Percentiles rank a stretch among this genome's conserved stretches.
Evolutionary conservation across 768 basidiomycete species (phyloP).

Genomic region (Mycena maculata): DNA sequence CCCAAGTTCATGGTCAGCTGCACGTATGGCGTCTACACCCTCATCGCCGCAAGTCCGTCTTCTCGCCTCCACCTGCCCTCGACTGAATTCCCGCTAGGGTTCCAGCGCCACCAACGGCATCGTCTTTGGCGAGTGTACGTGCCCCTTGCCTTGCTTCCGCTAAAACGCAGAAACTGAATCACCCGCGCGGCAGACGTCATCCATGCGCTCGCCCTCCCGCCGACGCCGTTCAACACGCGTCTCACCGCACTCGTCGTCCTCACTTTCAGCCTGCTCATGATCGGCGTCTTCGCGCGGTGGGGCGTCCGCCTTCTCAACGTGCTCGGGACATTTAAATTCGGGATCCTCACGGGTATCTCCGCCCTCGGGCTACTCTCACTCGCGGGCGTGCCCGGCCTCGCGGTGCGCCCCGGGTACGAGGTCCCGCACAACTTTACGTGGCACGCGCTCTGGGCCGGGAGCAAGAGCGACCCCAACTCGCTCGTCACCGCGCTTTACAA

Average conservation of each 20-base stretch:
- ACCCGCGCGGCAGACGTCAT: conserved; percentile 44
- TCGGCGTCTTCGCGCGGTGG: conserved; percentile 60
- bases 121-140: conserved; percentile 70
- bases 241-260: conserved; percentile 50
- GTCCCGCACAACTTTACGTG: conserved; percentile 48
- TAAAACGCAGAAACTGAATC: background rate
- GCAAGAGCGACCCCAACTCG: conserved; percentile 58
- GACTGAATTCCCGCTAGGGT: conserved; percentile 5
- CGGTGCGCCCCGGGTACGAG: conserved; percentile 46
- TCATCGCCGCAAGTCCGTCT: conserved; percentile 53
- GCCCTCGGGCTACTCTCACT: conserved; percentile 58
- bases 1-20: conserved; percentile 69
- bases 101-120: conserved; percentile 49
- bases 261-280: conserved; percentile 50
- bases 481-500: conserved; percentile 63
- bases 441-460: conserved; percentile 52
- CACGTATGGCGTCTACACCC: conserved; percentile 63
- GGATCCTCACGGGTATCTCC: conserved; percentile 62
- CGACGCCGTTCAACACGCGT: conserved; percentile 34
- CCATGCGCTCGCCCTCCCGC: conserved; percentile 46
- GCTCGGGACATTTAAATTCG: conserved; percentile 69
- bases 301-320: conserved; percentile 72
- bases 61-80: background rate
- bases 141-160: background rate
- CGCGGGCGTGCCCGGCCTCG: conserved; percentile 61